Base-by-base conservation (phyloP, 2,329 filamentous ascomycete species). In the Calonectria multiphialidica region DNA sequence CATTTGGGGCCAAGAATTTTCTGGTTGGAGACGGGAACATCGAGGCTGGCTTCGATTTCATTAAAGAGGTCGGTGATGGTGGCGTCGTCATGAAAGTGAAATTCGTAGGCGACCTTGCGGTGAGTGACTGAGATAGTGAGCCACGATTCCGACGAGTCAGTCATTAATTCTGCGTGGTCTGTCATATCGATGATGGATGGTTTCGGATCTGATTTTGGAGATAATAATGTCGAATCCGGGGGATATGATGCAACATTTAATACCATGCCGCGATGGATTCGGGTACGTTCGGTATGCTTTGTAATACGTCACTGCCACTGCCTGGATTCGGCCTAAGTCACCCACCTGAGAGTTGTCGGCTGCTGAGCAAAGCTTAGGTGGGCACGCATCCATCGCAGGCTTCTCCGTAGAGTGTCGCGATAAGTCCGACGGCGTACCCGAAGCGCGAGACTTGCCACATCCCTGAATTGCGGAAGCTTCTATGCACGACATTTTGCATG, bases 1-100 rank as follows among this genome's bases (percentile, higher is more conserved):
- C 89, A 85, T 79, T 93, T 93, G 49, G 92, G 88, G 16, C 91
- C 87, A 75, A 94, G 87, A 80, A 93, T 88, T 81, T 95, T 95
- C 79, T 94, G 93, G 82, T 94, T 91, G 12, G 86, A 81, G 42
- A 84, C 72, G 0, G 93, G 92, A 66, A 95, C 90, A 62, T 87
- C 88, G 66, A 94, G 87, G 3, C 83, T 81, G 50, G 84, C 81
- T 69, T 89, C 86, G 76, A 94, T 90, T 72, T 88, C 85, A 62
- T 87, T 81, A 53, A 91, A 92, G 44, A 95, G 89, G 77, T 93
- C 91, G 68, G 83, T 77, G 53, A 91, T 83, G 7, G 88, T 90
- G 21, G 87, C 86, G 71, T 86, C 84, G 16, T 83, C 76, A 9
- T 84, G 80, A 63, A 90, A 84, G 7, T 83, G 78, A 68, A 89